Conservation (phyloP, 2,329 filamentous ascomycete species). For the Phaeoacremonium minimum region DNA sequence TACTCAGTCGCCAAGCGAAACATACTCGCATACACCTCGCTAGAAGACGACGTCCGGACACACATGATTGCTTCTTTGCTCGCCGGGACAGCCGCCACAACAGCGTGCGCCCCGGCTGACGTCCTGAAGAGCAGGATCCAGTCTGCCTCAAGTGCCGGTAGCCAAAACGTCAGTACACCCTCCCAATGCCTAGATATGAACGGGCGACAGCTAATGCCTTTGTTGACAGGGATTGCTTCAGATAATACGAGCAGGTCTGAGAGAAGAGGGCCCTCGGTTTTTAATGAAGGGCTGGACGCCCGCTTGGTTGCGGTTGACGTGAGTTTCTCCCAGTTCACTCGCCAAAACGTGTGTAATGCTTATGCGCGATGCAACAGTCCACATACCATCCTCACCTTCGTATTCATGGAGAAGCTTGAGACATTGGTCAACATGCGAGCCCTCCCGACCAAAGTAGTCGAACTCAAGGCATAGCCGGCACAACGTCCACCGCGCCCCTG, state of each 20-base stretch:
- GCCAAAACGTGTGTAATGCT: neutral
- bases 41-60: constrained; percentile 33
- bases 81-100: constrained; percentile 41
- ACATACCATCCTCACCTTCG: constrained; percentile 39
- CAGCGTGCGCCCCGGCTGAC: constrained; percentile 38
- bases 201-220: neutral
- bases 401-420: constrained; percentile 39
- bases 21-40: constrained; percentile 17
- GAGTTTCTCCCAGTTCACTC: constrained; percentile 8
- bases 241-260: constrained; percentile 26
- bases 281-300: constrained; percentile 42
- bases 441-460: too few species aligned
- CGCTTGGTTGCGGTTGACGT: constrained; percentile 38
- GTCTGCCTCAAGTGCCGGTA: constrained; percentile 16
- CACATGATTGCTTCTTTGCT: constrained; percentile 32
- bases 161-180: neutral
- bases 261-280: constrained; percentile 33
- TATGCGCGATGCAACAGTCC: constrained; percentile 19
- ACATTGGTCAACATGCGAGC: constrained; percentile 14
- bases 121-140: constrained; percentile 39
- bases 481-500: too few species aligned
- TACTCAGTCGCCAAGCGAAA: constrained; percentile 30
- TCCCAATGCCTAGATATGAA: neutral
- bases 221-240: constrained; percentile 23
- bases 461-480: too few species aligned